Percentiles rank a stretch among this genome's conserved stretches.
phyloP scores from a whole-genome alignment of 1,139 yeast species.

The Scheffersomyces titani region DNA sequence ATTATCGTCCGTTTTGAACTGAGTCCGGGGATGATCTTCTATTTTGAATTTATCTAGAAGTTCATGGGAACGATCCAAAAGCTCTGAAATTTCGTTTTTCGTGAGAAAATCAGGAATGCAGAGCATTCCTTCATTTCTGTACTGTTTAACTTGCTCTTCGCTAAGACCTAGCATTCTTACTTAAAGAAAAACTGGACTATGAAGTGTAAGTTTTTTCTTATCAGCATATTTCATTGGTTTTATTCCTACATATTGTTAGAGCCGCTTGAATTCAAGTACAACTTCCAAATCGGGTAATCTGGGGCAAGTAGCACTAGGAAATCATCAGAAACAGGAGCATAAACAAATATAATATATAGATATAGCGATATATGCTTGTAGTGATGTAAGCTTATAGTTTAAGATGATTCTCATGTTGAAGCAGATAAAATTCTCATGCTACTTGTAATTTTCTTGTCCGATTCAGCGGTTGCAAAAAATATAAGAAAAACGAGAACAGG shows the following conservation, averaged over 20 bases:
- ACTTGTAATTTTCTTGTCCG: too few relatives aligned
- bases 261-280: background rate
- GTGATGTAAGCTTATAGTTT: too few relatives aligned
- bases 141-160: conserved; percentile 44
- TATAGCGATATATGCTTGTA: too few relatives aligned
- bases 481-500: too few relatives aligned
- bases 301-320: too few relatives aligned
- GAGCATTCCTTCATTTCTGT: conserved; percentile 61
- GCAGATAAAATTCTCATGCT: too few relatives aligned
- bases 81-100: conserved; percentile 33
- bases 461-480: too few relatives aligned
- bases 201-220: background rate
- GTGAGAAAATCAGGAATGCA: conserved; percentile 59
- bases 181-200: background rate
- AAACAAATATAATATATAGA: too few relatives aligned
- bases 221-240: background rate
- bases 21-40: conserved; percentile 66
- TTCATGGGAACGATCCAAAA: conserved; percentile 45
- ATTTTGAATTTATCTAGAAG: conserved; percentile 55
- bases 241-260: background rate
- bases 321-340: too few relatives aligned
- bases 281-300: background rate
- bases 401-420: too few relatives aligned
- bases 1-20: conserved; percentile 65
- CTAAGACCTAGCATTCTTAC: conserved; percentile 18